Percentiles rank a stretch among this genome's conserved stretches.
These are phyloP conservation scores for Clausena lansium DNA, from an alignment of 345 rosid species.

Conservation along the genomic window DNA sequence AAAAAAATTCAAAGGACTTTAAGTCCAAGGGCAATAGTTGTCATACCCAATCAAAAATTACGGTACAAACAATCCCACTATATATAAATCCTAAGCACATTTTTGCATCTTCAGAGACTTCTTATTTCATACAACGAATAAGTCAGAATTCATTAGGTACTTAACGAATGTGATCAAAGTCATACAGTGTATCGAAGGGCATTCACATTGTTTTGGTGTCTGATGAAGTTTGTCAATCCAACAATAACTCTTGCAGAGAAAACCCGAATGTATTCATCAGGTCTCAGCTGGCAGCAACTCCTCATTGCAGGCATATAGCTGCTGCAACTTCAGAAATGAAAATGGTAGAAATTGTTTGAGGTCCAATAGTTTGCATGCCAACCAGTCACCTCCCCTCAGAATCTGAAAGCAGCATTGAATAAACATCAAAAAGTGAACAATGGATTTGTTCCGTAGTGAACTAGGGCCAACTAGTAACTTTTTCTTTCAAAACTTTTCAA, in stretches of 20 bases:
- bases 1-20: not conserved
- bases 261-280: constrained; percentile 13
- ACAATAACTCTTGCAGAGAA: constrained; percentile 11
- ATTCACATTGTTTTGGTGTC: constrained; percentile 17
- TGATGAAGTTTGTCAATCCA: constrained; percentile 20
- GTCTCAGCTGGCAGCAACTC: constrained; percentile 18
- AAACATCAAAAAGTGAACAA: constrained; percentile 6
- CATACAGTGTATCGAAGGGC: constrained; percentile 18
- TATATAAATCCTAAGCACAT: constrained; percentile 4
- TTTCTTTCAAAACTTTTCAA: not conserved
- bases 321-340: constrained; percentile 34
- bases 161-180: constrained; percentile 9
- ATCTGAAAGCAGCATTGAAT: constrained; percentile 41
- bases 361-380: constrained; percentile 26
- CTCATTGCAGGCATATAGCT: constrained; percentile 25
- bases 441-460: not conserved
- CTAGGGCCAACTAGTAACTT: not conserved
- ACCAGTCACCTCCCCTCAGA: constrained; percentile 32
- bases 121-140: constrained; percentile 30
- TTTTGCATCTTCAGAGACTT: constrained; percentile 19
- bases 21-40: not conserved
- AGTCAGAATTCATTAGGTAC: constrained; percentile 26
- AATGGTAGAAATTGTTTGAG: constrained; percentile 32
- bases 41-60: not conserved
- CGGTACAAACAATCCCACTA: not conserved